Conservation (phyloP, 1,139 yeast genomes). For the Taphrina deformans region DNA sequence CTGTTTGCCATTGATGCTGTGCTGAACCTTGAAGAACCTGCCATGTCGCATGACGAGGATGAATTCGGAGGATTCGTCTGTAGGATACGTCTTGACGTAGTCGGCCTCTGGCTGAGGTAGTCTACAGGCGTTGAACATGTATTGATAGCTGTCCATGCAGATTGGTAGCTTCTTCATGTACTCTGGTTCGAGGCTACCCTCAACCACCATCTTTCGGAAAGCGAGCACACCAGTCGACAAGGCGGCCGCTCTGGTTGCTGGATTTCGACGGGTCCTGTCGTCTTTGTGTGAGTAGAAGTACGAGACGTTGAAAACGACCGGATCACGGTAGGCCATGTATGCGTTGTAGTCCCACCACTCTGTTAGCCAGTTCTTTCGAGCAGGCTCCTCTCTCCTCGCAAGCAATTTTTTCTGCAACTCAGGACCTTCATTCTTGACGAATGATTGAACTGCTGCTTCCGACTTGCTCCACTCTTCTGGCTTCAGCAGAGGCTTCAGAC, state of each 20-base stretch:
- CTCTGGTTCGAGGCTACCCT: slow-evolving; percentile 62
- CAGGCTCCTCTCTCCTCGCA: slow-evolving; percentile 58
- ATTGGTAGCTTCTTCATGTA: slow-evolving; percentile 75
- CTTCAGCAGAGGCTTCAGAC: slow-evolving; percentile 67
- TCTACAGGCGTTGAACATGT: slow-evolving; percentile 89
- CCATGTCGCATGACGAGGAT: slow-evolving; percentile 73
- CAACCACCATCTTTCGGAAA: slow-evolving; percentile 48
- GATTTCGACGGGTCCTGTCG: slow-evolving; percentile 57
- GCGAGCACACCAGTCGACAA: slow-evolving; percentile 50
- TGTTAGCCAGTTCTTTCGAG: slow-evolving; percentile 80
- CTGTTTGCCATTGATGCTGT: slow-evolving; percentile 54
- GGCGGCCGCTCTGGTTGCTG: slow-evolving; percentile 73
- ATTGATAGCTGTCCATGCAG: slow-evolving; percentile 90
- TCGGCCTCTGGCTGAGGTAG: slow-evolving; percentile 66
- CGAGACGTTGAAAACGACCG: slow-evolving; percentile 89
- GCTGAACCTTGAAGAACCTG: slow-evolving; percentile 77
- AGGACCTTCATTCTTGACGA: slow-evolving; percentile 65
- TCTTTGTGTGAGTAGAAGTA: slow-evolving; percentile 87
- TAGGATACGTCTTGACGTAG: slow-evolving; percentile 52
- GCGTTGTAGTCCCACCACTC: slow-evolving; percentile 95
- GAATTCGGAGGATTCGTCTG: slow-evolving; percentile 57
- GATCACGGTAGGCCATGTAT: slow-evolving; percentile 85
- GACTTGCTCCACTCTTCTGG: slow-evolving; percentile 60
- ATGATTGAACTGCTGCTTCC: slow-evolving; percentile 63
- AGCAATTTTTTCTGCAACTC: slow-evolving; percentile 66